Conservation (phyloP, 73 alveolate species). For the Paramecium bursaria region DNA sequence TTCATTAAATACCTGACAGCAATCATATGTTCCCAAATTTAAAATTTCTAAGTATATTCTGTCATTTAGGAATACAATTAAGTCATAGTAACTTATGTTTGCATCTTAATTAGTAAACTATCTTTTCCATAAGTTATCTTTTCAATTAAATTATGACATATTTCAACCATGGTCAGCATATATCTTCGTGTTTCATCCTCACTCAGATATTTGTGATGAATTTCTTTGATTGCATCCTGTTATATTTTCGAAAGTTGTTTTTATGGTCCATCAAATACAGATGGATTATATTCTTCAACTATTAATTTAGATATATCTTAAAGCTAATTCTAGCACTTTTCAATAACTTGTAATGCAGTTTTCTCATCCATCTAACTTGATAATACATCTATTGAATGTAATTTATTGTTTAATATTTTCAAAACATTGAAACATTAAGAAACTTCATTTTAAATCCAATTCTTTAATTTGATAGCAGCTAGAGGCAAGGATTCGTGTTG, state of each 20-base stretch:
- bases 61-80: background rate
- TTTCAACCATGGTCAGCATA: background rate
- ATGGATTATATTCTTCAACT: background rate
- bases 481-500: conserved; percentile 16
- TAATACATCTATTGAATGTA: conserved; percentile 39
- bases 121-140: conserved; percentile 18
- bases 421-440: background rate
- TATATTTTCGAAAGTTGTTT: background rate
- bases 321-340: background rate
- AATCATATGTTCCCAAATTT: conserved; percentile 58
- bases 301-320: conserved; percentile 7
- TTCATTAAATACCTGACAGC: conserved; percentile 49
- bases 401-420: conserved; percentile 39
- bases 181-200: conserved; percentile 48
- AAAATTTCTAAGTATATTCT: conserved; percentile 10
- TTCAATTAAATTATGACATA: background rate
- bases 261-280: background rate
- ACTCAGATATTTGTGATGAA: background rate
- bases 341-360: background rate
- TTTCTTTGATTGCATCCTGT: conserved; percentile 1
- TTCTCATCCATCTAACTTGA: conserved; percentile 22
- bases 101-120: conserved; percentile 15
- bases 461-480: conserved; percentile 6
- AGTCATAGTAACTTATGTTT: background rate
- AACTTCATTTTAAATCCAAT: conserved; percentile 29